Percentiles rank a stretch among this genome's conserved stretches.
phyloP scores from a whole-genome alignment of 1,284 basidiomycete species.

The Ganoderma boninense region DNA sequence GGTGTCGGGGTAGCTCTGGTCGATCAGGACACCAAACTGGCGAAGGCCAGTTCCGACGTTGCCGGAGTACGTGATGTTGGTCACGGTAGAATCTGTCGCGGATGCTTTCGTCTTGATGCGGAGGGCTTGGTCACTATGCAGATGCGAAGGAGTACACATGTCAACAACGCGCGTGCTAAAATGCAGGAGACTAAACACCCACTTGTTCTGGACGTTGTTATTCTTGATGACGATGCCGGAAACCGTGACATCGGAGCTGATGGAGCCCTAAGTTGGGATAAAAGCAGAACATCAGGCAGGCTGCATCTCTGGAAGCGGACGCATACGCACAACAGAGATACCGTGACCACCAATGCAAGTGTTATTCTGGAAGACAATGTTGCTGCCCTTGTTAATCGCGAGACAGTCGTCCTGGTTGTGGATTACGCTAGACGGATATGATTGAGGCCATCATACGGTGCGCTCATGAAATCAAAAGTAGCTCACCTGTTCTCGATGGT shows the following conservation, averaged over 20 bases:
- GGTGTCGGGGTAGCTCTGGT: slow-evolving; percentile 50
- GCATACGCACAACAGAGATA: slow-evolving; percentile 53
- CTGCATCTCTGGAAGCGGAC: too few species aligned
- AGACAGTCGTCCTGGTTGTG: slow-evolving; percentile 66
- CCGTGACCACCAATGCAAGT: slow-evolving; percentile 67
- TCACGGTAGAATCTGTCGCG: slow-evolving; percentile 45
- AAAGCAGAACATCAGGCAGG: background rate
- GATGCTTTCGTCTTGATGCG: slow-evolving; percentile 51
- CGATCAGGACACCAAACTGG: slow-evolving; percentile 49
- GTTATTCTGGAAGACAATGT: slow-evolving; percentile 62
- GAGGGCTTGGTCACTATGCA: slow-evolving; percentile 47
- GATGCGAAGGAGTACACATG: background rate
- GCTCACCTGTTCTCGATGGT: slow-evolving; percentile 49
- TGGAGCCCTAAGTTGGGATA: slow-evolving; percentile 51
- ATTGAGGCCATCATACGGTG: background rate
- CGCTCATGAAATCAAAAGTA: too few species aligned
- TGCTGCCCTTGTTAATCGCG: slow-evolving; percentile 64
- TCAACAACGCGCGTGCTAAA: background rate
- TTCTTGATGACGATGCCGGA: slow-evolving; percentile 53
- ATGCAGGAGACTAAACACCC: background rate
- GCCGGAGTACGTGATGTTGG: slow-evolving; percentile 47
- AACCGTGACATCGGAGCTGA: slow-evolving; percentile 55
- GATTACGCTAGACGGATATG: slow-evolving; percentile 21
- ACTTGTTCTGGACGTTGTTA: slow-evolving; percentile 52
- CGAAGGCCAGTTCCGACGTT: slow-evolving; percentile 39